Evolutionary conservation across 2,329 filamentous ascomycete species (phyloP).

Genomic region (Pseudocercospora macadamiae): DNA sequence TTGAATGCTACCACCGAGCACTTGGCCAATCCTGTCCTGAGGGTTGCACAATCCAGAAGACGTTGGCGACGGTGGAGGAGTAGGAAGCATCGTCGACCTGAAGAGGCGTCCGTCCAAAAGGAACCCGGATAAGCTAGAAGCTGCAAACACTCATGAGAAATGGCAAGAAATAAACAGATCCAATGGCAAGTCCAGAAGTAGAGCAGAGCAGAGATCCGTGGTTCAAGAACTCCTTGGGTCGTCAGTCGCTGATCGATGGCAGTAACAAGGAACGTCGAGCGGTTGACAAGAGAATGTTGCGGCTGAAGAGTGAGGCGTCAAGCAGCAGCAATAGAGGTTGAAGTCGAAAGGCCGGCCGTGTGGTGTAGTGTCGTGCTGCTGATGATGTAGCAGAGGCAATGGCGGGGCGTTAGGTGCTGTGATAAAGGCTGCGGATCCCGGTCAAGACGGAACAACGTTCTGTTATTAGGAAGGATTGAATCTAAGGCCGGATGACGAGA

Average conservation of each 20-base stretch:
- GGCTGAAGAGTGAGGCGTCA: slow-evolving; percentile 21
- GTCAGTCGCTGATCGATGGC: slow-evolving; percentile 5
- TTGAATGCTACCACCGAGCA: slow-evolving; percentile 81
- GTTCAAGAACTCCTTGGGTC: not conserved
- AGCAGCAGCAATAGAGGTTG: slow-evolving; percentile 14
- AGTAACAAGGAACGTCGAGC: not conserved
- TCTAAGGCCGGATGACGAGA: slow-evolving; percentile 12
- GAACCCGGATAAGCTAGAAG: slow-evolving; percentile 19
- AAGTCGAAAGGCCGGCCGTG: slow-evolving; percentile 15
- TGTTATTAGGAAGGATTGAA: slow-evolving; percentile 25
- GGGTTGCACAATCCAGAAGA: slow-evolving; percentile 53
- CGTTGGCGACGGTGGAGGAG: slow-evolving; percentile 53
- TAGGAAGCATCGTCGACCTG: slow-evolving; percentile 50
- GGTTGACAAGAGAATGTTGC: slow-evolving; percentile 15
- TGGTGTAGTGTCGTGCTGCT: too few species aligned
- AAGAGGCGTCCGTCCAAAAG: slow-evolving; percentile 5
- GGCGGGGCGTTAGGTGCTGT: slow-evolving; percentile 29
- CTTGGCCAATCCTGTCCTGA: slow-evolving; percentile 82
- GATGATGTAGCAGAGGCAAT: slow-evolving; percentile 30
- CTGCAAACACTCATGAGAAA: slow-evolving; percentile 26
- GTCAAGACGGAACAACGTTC: slow-evolving; percentile 21
- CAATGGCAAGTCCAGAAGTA: slow-evolving; percentile 16
- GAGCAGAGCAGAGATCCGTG: not conserved
- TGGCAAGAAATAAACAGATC: slow-evolving; percentile 7
- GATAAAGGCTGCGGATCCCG: slow-evolving; percentile 25